Evolutionary conservation across 345 rosid genomes (phyloP), one percentile per base, ranked within the genome.

Genomic region (Eucalyptus marginata): DNA sequence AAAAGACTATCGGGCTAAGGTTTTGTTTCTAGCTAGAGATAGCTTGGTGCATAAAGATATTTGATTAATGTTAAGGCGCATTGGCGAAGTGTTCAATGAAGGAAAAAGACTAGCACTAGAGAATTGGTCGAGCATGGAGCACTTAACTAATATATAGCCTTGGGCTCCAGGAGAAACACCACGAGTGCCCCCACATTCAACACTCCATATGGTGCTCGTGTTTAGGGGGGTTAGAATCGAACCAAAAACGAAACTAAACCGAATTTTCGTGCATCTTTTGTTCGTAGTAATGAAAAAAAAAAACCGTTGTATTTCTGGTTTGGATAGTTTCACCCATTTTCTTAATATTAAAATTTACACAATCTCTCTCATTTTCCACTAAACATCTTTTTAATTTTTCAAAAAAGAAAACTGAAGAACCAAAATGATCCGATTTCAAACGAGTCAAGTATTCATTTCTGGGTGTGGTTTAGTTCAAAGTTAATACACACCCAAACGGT

Each of bases 171-270:
- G 62, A 56, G 62, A 56, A 56, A 24, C 13, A 24, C 62, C 62
- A 56, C 13, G 8, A 56, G 27, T 56, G 29, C 13, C 5, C 5
- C 12, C 5, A 22, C 62, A 56, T 56, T 56, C 62, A 24, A 56
- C 62, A 1, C 0, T 56, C 29, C 62, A 13, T 56, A 56, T 56
- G 62, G 2, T 56, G 62, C 62, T 24, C 6, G 12, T 56, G 9
- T 24, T 56, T 56, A 56, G 29, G 12, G 6, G 5, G 22, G 12
- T 56, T 0, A 2, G 5, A 56, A 56, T 1, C 27, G 1, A 56
- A 56, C 29, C 12, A 0, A 56, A 56, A 56, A 4, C 3, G 0
- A 10, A 56, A 56, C 0, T 24, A 1, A 56, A 56, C 6, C 0
- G 4, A 24, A 56, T 56, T 24, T 56, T 24, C 0, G 1, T 22